Base-by-base conservation (phyloP, 2,329 filamentous ascomycete species). In the Sphaerulina populicola region DNA sequence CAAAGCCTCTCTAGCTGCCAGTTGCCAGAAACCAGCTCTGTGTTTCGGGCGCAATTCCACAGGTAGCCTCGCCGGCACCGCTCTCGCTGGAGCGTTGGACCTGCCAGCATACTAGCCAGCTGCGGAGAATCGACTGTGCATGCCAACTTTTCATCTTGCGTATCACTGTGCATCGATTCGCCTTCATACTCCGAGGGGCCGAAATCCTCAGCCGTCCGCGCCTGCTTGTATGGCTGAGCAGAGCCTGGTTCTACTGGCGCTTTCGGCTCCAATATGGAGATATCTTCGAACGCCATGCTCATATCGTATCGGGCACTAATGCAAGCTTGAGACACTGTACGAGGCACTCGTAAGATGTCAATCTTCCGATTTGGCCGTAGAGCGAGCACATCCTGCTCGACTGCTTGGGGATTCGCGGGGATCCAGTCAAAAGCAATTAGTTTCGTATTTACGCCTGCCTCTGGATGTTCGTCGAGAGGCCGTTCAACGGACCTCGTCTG, bases 1-100 rank as follows among this genome's bases (percentile, higher is more conserved):
- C 88, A 94, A n/a, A 86, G 72, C 50, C 86, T 83, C 51, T 81
- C 77, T n/a, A 91, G 72, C 79, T 85, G 87, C 29, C 78, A 79
- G 61, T 90, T 83, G 54, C 88, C 85, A 5, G 76, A 72, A 1
- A 86, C 76, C n/a, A 90, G 77, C 5, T 75, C 69, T 55, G 78
- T 77, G 61, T 93, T 93, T 43, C 72, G 77, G 12, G 70, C 68
- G 52, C 80, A 81, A 60, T 89, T 72, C 42, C 82, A 72, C 6
- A 72, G 67, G 55, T 77, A 77, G 12, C 74, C 81, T 61, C 78
- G 77, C 52, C 73, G 71, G 60, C 79, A 82, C 11, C 81, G 74
- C 55, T 74, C 67, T 39, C 74, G 73, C 41, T 73, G 71, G 5
- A 77, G 64, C 1, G 71, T 70, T 0, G 57, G 48, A 21, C 56